These are phyloP conservation scores for Saturnispora saitoi DNA, from an alignment of 805 yeast species.

Conservation along the genomic window DNA sequence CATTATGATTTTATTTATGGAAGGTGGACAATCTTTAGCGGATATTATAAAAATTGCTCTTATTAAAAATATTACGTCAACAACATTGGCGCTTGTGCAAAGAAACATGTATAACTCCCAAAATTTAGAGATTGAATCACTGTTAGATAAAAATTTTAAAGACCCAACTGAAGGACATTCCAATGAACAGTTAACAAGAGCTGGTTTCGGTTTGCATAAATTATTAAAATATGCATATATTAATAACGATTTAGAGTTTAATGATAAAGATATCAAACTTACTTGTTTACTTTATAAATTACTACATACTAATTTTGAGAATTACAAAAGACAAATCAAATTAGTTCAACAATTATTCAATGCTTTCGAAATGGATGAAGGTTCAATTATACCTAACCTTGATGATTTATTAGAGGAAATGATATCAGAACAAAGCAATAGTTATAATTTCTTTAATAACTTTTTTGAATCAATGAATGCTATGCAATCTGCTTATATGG, in stretches of 20 bases:
- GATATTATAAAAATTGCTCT: slow-evolving; percentile 24
- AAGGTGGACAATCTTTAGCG: slow-evolving; percentile 36
- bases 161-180: slow-evolving; percentile 4
- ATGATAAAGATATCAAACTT: neutral
- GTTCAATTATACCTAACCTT: slow-evolving; percentile 12
- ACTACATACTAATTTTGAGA: slow-evolving; percentile 22
- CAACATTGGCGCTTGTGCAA: slow-evolving; percentile 17
- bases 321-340: slow-evolving; percentile 26
- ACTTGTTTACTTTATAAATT: neutral
- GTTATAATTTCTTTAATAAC: slow-evolving; percentile 14
- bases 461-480: slow-evolving; percentile 1
- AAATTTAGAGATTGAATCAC: slow-evolving; percentile 19
- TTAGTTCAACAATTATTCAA: slow-evolving; percentile 25
- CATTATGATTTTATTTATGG: slow-evolving; percentile 32
- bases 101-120: slow-evolving; percentile 12
- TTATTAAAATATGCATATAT: neutral
- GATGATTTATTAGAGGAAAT: slow-evolving; percentile 17
- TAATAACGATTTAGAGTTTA: neutral
- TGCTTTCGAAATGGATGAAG: slow-evolving; percentile 19
- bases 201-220: slow-evolving; percentile 4
- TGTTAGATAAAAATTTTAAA: slow-evolving; percentile 12
- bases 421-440: slow-evolving; percentile 12
- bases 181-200: neutral
- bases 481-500: neutral
- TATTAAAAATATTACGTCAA: slow-evolving; percentile 18